These are phyloP conservation scores for Wickerhamiella alocasiicola DNA, from an alignment of 805 yeast species.

Conservation along the genomic window DNA sequence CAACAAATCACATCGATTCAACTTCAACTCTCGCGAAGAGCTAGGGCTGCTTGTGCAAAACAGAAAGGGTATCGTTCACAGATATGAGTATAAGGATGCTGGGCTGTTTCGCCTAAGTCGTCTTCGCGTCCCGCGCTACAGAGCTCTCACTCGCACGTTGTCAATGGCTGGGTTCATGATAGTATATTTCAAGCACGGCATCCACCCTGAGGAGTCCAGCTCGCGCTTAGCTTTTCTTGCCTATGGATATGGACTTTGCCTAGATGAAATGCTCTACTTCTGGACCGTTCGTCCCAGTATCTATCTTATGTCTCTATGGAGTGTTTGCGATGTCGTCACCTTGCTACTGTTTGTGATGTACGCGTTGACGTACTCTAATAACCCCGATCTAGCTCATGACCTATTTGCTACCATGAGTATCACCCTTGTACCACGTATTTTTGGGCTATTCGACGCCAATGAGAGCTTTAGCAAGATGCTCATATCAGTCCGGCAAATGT, in stretches of 20 bases:
- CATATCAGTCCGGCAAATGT: constrained; percentile 39
- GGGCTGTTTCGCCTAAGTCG: constrained; percentile 29
- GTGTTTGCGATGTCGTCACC: constrained; percentile 36
- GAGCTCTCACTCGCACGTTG: constrained; percentile 25
- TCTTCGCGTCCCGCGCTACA: constrained; percentile 30
- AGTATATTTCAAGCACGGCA: constrained; percentile 24
- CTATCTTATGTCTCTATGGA: constrained; percentile 42
- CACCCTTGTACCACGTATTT: constrained; percentile 37
- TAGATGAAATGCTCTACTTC: constrained; percentile 36
- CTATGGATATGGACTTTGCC: constrained; percentile 36
- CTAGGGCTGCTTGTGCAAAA: constrained; percentile 21
- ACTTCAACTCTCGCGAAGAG: constrained; percentile 19
- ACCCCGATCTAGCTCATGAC: constrained; percentile 20
- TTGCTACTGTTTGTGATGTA: constrained; percentile 30
- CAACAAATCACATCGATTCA: constrained; percentile 27
- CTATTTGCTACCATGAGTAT: constrained; percentile 33
- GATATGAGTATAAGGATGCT: constrained; percentile 26
- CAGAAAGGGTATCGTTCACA: constrained; percentile 27
- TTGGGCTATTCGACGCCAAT: constrained; percentile 40
- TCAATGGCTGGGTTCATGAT: constrained; percentile 26
- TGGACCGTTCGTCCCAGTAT: constrained; percentile 35
- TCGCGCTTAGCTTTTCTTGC: constrained; percentile 30
- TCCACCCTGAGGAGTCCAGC: constrained; percentile 13
- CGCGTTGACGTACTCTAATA: neutral
- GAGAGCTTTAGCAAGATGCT: constrained; percentile 41